Conservation (phyloP, 208 protist genomes). For the Leishmania mexicana region DNA sequence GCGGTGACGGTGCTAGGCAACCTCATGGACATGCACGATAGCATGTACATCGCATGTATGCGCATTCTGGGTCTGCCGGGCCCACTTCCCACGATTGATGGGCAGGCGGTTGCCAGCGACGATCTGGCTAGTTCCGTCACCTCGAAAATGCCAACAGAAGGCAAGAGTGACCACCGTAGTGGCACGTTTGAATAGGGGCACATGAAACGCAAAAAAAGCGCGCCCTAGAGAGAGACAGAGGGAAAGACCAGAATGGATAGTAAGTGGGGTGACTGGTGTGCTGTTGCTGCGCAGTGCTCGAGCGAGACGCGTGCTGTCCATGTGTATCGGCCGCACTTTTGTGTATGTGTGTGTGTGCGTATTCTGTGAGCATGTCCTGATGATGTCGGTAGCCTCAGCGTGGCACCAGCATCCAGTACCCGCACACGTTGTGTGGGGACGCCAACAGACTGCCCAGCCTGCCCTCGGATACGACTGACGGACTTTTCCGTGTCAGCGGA, state of each 20-base stretch:
- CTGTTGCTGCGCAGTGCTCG: background rate
- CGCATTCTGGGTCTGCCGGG: conserved; percentile 60
- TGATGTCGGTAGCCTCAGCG: background rate
- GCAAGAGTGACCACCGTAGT: background rate
- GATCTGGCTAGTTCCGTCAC: background rate
- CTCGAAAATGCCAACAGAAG: background rate
- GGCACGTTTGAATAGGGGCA: background rate
- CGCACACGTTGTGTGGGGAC: background rate
- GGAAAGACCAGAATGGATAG: background rate
- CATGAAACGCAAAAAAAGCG: background rate
- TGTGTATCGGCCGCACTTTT: background rate
- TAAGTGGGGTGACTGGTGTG: background rate
- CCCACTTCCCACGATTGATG: conserved; percentile 5
- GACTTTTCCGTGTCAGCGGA: background rate
- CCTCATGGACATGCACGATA: conserved; percentile 81
- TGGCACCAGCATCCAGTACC: background rate
- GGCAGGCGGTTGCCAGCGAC: background rate
- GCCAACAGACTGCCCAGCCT: background rate
- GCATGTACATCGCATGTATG: conserved; percentile 59
- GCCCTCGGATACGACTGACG: background rate
- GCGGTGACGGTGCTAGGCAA: conserved; percentile 64
- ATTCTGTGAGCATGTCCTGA: too few species aligned
- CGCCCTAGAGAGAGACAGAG: background rate
- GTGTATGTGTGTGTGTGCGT: background rate
- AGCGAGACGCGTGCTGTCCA: background rate